These are phyloP conservation scores for Colletotrichum tofieldiae DNA, from an alignment of 2,329 filamentous ascomycete species.

Conservation along the genomic window DNA sequence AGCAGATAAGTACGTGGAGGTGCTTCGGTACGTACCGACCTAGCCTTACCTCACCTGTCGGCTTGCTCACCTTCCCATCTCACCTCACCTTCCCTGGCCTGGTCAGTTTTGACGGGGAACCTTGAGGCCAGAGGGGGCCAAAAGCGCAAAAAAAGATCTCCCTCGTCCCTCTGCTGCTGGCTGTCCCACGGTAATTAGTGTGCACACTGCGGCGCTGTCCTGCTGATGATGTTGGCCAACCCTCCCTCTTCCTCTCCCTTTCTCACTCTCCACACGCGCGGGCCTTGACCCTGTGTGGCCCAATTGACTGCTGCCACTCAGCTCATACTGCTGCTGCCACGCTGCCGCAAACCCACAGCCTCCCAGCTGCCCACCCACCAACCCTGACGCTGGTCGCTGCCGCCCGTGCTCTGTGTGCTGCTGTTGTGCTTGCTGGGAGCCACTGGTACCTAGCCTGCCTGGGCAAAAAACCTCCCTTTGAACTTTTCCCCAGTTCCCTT, in stretches of 20 bases:
- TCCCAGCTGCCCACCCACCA: neutral
- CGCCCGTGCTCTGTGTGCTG: neutral
- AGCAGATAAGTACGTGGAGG: neutral
- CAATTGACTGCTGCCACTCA: constrained; percentile 13
- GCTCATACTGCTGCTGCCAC: neutral
- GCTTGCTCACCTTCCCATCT: neutral
- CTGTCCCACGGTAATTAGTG: neutral
- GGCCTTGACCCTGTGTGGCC: constrained; percentile 3
- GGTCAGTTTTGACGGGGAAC: neutral
- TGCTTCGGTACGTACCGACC: neutral
- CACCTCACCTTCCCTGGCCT: neutral
- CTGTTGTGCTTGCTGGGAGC: neutral
- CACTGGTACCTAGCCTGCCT: constrained; percentile 20
- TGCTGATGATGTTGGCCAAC: neutral
- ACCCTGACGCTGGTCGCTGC: constrained; percentile 4
- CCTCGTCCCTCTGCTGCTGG: neutral
- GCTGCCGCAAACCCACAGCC: neutral
- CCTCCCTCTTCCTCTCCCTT: neutral
- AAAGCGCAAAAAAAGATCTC: too few relatives aligned
- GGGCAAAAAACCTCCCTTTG: constrained; percentile 41
- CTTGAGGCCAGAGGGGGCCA: neutral
- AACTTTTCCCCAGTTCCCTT: constrained; percentile 41
- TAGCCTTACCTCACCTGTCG: neutral
- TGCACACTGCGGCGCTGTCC: neutral
- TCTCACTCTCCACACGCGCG: neutral